Evolutionary conservation across 371 early-diverging fungal species (phyloP), one percentile per base, ranked within the genome.

Genomic region (Caulochytrium protostelioides): DNA sequence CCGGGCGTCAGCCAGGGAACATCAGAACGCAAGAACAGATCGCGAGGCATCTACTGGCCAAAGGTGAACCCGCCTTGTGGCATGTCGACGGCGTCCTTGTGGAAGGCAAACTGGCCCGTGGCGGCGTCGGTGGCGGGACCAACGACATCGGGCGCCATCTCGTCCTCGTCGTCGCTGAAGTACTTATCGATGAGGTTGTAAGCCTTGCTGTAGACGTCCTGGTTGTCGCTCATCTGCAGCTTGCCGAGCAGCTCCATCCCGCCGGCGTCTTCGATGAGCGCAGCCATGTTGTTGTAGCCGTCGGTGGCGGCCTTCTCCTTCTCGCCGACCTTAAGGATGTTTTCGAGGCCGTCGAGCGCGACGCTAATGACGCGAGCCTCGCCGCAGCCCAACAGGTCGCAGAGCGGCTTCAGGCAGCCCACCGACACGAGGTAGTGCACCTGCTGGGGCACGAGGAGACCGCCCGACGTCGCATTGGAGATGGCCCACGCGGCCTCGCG

Each of bases 401-500:
- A 83, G 28, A 98, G 59, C 6, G 97, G 94, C 49, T 76, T 79
- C 52, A 98, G 89, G 54, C 80, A 72, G 12, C 91, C 91, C 43
- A 79, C 76, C 24, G 65, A 52, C 22, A 94, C 89, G 19, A 99
- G 61, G 54, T 86, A 84, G 15, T 35, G 63, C 34, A 84, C 76
- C 46, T 87, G 90, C 8, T 82, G 80, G 10, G 92, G 90, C 52
- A 76, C 70, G 43, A 67, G 68, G 13, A 86, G 50, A 14, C 84
- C 87, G 20, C 86, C 85, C 4, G 90, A 80, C 0, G 92, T 91
- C 14, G 97, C 97, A 52, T 98, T 98, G 13, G 90, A 85, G 33
- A 99, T 75, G 29, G 98, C 99, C 98, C 98, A 98, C 65, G 95
- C 95, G 3, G 99, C 99, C 59, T 99, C 99, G 66, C 86, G 94